Evolutionary conservation across 2,329 filamentous ascomycete genomes (phyloP).

Genomic region (Sphaerulina populicola): DNA sequence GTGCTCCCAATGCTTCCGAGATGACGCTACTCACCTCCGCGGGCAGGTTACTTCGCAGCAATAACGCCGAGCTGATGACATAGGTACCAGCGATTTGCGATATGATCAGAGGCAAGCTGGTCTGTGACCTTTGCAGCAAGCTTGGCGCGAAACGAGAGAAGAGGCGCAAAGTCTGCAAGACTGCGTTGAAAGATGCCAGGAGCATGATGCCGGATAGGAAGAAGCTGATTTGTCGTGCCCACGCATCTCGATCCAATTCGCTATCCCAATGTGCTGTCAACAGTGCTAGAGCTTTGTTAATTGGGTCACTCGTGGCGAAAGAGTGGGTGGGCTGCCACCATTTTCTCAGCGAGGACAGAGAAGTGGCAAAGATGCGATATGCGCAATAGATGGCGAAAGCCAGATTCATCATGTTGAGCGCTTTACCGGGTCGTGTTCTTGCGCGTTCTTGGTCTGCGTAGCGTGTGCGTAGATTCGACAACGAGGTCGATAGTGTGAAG

Average conservation of each 20-base stretch:
- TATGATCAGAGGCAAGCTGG: constrained; percentile 69
- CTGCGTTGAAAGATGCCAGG: constrained; percentile 69
- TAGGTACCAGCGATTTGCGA: constrained; percentile 78
- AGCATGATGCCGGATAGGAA: constrained; percentile 75
- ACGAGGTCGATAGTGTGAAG: constrained; percentile 56
- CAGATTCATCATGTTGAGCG: constrained; percentile 57
- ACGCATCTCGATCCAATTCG: constrained; percentile 69
- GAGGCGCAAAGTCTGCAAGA: constrained; percentile 75
- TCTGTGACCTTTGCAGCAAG: constrained; percentile 65
- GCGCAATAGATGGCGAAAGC: constrained; percentile 74
- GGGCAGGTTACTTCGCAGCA: constrained; percentile 71
- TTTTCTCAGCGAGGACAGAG: constrained; percentile 58
- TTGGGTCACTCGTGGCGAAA: constrained; percentile 67
- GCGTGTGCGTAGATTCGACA: constrained; percentile 55
- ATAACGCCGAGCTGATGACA: constrained; percentile 69
- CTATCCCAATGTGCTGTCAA: constrained; percentile 78
- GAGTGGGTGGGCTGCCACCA: constrained; percentile 37
- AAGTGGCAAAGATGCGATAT: constrained; percentile 69
- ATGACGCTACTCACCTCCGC: constrained; percentile 68
- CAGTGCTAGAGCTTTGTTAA: constrained; percentile 73
- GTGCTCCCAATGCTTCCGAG: constrained; percentile 66
- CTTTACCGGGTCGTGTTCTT: constrained; percentile 56
- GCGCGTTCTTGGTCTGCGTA: constrained; percentile 58
- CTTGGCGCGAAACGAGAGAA: constrained; percentile 65
- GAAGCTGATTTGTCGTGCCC: constrained; percentile 80